Evolutionary conservation across 1,284 basidiomycete genomes (phyloP).

Genomic region (Gymnopus androsaceus): DNA sequence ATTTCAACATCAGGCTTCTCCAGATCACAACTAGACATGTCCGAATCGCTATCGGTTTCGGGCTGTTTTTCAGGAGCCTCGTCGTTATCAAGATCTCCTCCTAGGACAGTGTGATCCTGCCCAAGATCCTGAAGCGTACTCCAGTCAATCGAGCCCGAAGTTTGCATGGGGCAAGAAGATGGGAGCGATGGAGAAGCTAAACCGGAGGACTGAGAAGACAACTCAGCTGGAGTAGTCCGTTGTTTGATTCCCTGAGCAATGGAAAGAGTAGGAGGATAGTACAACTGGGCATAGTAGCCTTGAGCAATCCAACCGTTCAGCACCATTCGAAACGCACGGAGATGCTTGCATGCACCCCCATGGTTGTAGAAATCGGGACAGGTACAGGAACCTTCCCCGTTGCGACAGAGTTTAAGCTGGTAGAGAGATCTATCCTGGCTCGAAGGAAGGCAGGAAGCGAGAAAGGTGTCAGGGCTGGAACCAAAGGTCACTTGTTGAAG

Average conservation of each 20-base stretch:
- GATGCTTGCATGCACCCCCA: conserved; percentile 34
- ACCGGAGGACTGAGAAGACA: background rate
- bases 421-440: background rate
- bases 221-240: background rate
- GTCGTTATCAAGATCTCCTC: background rate
- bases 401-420: background rate
- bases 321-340: conserved; percentile 21
- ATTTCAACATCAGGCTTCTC: too few species aligned
- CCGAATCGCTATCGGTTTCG: too few species aligned
- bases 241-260: background rate
- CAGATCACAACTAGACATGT: too few species aligned
- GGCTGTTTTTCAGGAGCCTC: too few species aligned
- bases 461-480: background rate
- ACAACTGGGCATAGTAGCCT: background rate
- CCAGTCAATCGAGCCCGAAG: too few species aligned
- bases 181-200: too few species aligned
- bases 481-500: background rate
- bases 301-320: background rate
- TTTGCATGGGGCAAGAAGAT: too few species aligned
- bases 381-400: conserved; percentile 21
- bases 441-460: too few species aligned
- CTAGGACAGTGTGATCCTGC: background rate
- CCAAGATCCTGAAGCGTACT: background rate
- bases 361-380: conserved; percentile 28
- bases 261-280: background rate